Conservation (phyloP, 2,329 filamentous ascomycete genomes). For the Apiospora saccharicola region DNA sequence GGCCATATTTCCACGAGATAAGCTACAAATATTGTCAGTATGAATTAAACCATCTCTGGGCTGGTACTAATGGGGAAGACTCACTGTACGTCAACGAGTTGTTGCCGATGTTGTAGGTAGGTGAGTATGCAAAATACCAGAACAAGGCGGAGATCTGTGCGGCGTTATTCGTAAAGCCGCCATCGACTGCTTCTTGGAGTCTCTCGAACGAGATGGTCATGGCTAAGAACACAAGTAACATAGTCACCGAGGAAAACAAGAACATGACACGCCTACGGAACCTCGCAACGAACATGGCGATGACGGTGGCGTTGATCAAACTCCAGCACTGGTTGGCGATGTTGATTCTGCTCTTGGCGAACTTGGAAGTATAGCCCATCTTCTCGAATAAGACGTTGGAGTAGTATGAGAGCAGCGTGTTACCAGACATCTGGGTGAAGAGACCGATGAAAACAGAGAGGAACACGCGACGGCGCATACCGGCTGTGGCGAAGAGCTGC, state of each 20-base stretch:
- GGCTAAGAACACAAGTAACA: conserved; percentile 56
- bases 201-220: conserved; percentile 59
- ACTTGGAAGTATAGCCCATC: conserved; percentile 51
- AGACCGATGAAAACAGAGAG: conserved; percentile 59
- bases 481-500: conserved; percentile 58
- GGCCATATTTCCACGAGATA: conserved; percentile 67
- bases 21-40: conserved; percentile 38
- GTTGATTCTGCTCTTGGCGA: conserved; percentile 55
- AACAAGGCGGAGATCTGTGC: conserved; percentile 51
- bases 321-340: conserved; percentile 54
- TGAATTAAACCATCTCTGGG: conserved; percentile 8
- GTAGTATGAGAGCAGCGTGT: conserved; percentile 55
- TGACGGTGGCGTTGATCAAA: conserved; percentile 50
- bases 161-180: conserved; percentile 35
- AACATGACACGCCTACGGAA: conserved; percentile 48
- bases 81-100: conserved; percentile 70
- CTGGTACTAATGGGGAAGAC: conserved; percentile 30
- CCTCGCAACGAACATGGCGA: conserved; percentile 50
- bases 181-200: conserved; percentile 43
- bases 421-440: conserved; percentile 63
- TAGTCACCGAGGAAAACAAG: conserved; percentile 48
- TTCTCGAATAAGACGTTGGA: conserved; percentile 51
- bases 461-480: conserved; percentile 57
- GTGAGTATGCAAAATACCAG: conserved; percentile 67
- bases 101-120: conserved; percentile 70